Percentiles rank a stretch among this genome's conserved stretches.
Evolutionary conservation across 148 eudicot species (phyloP).

Genomic region (Cornus suecica): DNA sequence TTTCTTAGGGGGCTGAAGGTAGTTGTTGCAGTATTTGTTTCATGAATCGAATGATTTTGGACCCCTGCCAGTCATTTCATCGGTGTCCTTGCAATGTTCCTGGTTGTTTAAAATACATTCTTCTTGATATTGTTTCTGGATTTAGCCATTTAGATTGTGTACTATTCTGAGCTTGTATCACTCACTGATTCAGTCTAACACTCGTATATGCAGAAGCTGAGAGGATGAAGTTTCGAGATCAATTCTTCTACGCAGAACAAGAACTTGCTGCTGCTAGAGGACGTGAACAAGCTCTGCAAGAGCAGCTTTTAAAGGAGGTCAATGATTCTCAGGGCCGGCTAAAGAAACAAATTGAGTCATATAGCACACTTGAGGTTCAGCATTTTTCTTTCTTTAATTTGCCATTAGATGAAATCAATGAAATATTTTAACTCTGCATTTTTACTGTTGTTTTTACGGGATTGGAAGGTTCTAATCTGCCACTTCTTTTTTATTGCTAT

Average conservation of each 20-base stretch:
- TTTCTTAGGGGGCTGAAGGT: neutral
- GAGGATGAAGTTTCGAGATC: slow-evolving; percentile 64
- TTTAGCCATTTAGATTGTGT: neutral
- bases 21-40: neutral
- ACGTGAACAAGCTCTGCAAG: slow-evolving; percentile 80
- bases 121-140: neutral
- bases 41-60: neutral
- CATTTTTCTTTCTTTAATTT: neutral
- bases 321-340: slow-evolving; percentile 66
- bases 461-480: neutral
- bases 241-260: slow-evolving; percentile 69
- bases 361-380: slow-evolving; percentile 71
- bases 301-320: slow-evolving; percentile 77
- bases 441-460: slow-evolving; percentile 1
- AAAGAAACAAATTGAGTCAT: slow-evolving; percentile 61
- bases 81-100: neutral
- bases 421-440: neutral
- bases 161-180: slow-evolving; percentile 6
- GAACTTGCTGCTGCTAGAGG: slow-evolving; percentile 96
- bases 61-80: neutral
- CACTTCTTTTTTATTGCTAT: neutral
- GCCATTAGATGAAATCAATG: neutral
- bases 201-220: slow-evolving; percentile 52
- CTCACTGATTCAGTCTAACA: slow-evolving; percentile 11
- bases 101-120: neutral